Conservation (phyloP, 2,329 filamentous ascomycete species). For the Diaporthe sp. region DNA sequence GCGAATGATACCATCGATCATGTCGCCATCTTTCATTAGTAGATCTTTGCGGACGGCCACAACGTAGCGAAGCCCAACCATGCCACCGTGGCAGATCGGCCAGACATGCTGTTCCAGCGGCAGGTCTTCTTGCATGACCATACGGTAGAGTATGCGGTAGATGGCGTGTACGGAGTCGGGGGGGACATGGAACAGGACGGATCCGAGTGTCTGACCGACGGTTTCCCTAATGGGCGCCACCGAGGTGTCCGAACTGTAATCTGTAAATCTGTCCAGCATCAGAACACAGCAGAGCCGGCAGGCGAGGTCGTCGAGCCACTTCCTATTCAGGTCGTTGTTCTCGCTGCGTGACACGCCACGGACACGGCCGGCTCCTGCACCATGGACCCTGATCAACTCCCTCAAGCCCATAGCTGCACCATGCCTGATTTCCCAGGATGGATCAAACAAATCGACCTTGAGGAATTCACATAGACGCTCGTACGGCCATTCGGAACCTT, state of each 20-base stretch:
- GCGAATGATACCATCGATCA: conserved; percentile 92
- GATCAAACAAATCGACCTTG: conserved; percentile 92
- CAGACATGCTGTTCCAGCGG: conserved; percentile 80
- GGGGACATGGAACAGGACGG: conserved; percentile 86
- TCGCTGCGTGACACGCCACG: conserved; percentile 76
- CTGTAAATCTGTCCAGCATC: conserved; percentile 96
- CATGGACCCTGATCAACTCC: conserved; percentile 92
- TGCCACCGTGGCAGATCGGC: conserved; percentile 97
- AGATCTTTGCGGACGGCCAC: conserved; percentile 95
- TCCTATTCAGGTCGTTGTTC: conserved; percentile 83
- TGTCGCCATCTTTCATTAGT: conserved; percentile 81
- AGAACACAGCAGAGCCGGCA: conserved; percentile 95
- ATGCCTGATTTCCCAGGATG: conserved; percentile 94
- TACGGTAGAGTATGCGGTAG: conserved; percentile 84
- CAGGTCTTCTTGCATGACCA: conserved; percentile 91
- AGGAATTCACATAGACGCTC: conserved; percentile 94
- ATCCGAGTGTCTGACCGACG: conserved; percentile 91
- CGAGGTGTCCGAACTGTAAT: conserved; percentile 97
- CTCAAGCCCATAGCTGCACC: conserved; percentile 95
- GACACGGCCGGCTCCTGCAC: conserved; percentile 83
- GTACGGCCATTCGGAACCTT: conserved; percentile 92
- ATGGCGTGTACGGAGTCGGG: conserved; percentile 83
- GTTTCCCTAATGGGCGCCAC: conserved; percentile 97
- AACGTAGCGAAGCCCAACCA: conserved; percentile 95
- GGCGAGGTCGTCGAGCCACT: conserved; percentile 94